A percentile compares a stretch with the other conserved stretches of the same genome.
These are phyloP conservation scores for Sicyos baderoa DNA, from an alignment of 306 rosid species.

Conservation along the genomic window DNA sequence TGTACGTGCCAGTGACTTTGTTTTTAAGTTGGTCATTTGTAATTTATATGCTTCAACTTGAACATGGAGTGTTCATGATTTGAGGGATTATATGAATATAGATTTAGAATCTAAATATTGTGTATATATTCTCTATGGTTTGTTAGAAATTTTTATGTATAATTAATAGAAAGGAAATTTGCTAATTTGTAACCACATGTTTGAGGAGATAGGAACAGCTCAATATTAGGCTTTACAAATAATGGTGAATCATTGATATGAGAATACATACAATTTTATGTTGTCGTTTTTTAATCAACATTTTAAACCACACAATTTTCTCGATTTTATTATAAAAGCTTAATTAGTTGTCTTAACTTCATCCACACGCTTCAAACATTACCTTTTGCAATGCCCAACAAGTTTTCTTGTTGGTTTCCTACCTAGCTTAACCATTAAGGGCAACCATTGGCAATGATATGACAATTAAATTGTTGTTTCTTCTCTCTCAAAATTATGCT, in stretches of 20 bases:
- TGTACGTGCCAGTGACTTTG: no score
- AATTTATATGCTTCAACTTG: no score
- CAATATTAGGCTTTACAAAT: not conserved
- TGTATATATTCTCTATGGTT: no score
- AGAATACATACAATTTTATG: not conserved
- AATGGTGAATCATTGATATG: not conserved
- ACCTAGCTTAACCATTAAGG: not conserved
- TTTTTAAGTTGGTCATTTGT: no score
- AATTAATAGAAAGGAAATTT: no score
- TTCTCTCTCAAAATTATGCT: no score
- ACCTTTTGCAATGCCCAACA: not conserved
- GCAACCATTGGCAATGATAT: no score
- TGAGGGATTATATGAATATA: no score
- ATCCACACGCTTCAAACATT: not conserved
- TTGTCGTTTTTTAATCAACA: not conserved
- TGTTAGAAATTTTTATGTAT: no score
- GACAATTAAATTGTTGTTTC: not conserved
- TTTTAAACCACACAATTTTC: not conserved
- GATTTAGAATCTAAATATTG: no score
- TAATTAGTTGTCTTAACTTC: not conserved
- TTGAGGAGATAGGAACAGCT: not conserved
- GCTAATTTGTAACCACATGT: not conserved
- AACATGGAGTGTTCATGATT: no score
- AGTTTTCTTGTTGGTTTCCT: not conserved
- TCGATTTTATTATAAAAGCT: not conserved